Percentiles rank a stretch among this genome's conserved stretches.
These are phyloP conservation scores for Flaveria trinervia DNA, from an alignment of 129 eudicot species.

Conservation along the genomic window DNA sequence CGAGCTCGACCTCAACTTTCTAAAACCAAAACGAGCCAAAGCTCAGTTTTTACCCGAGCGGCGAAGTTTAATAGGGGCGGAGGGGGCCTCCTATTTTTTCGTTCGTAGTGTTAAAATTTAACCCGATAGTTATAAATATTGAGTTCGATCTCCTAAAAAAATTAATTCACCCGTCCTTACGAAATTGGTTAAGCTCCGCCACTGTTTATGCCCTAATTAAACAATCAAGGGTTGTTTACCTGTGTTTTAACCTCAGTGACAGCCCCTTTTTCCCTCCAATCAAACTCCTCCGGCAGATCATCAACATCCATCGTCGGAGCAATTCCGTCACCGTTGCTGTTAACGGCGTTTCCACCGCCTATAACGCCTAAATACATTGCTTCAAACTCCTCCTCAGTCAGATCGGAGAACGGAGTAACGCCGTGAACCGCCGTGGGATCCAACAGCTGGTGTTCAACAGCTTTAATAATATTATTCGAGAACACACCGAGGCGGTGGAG, in stretches of 20 bases:
- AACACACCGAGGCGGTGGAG: constrained; percentile 78
- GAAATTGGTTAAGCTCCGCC: too few relatives aligned
- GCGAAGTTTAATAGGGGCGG: too few relatives aligned
- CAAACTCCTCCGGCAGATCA: constrained; percentile 75
- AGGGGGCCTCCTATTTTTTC: too few relatives aligned
- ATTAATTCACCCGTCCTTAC: too few relatives aligned
- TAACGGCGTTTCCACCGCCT: background rate
- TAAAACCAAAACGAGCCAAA: too few relatives aligned
- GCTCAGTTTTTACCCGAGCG: too few relatives aligned
- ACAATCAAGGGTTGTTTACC: constrained; percentile 33
- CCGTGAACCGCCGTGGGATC: constrained; percentile 93
- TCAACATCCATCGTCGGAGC: constrained; percentile 49
- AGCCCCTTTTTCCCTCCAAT: constrained; percentile 95
- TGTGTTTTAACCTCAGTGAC: constrained; percentile 89
- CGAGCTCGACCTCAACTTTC: too few relatives aligned
- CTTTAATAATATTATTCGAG: constrained; percentile 57
- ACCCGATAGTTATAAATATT: too few relatives aligned
- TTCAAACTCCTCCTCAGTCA: constrained; percentile 19
- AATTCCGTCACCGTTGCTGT: constrained; percentile 19
- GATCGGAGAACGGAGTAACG: constrained; percentile 43
- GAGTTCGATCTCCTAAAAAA: too few relatives aligned
- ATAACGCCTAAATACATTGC: constrained; percentile 5
- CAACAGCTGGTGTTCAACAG: constrained; percentile 83
- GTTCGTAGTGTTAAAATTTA: too few relatives aligned
- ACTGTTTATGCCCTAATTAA: too few relatives aligned